A percentile compares a stretch with the other conserved stretches of the same genome.
Conservation (phyloP, 805 yeast species). For the Blastobotrys parvus region DNA sequence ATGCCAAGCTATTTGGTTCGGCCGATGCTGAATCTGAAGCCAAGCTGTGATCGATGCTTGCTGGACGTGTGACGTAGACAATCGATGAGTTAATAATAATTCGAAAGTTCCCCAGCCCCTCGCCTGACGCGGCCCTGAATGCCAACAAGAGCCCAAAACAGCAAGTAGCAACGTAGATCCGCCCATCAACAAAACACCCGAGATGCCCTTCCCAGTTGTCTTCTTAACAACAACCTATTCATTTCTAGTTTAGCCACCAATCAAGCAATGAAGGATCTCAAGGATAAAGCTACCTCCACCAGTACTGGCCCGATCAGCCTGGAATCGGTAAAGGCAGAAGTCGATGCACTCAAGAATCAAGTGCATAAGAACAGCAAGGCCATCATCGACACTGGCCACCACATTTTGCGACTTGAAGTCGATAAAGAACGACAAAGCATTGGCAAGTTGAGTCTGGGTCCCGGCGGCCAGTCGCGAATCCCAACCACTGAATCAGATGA, state of each 20-base stretch:
- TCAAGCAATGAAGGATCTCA: neutral
- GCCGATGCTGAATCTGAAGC: too few species aligned
- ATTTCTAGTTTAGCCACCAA: neutral
- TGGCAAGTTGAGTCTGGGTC: constrained; percentile 19
- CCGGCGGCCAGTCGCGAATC: constrained; percentile 1
- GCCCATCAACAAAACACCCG: too few species aligned
- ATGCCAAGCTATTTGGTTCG: constrained; percentile 39
- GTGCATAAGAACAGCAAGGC: constrained; percentile 58
- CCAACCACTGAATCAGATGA: constrained; percentile 1
- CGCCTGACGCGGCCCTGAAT: too few species aligned
- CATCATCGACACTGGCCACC: constrained; percentile 72
- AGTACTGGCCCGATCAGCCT: constrained; percentile 1
- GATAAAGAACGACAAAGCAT: constrained; percentile 37
- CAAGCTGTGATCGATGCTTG: too few species aligned
- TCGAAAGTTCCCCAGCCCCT: too few species aligned
- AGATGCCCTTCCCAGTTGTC: too few species aligned
- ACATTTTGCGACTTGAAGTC: constrained; percentile 62
- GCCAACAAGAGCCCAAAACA: too few species aligned
- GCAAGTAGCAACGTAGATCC: too few species aligned
- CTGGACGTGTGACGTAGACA: too few species aligned
- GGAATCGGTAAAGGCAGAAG: constrained; percentile 13
- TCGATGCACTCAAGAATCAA: constrained; percentile 31
- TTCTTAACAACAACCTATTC: too few species aligned
- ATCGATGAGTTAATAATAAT: too few species aligned
- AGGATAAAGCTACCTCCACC: neutral